Evolutionary conservation across 2,329 filamentous ascomycete species (phyloP), one percentile per base, ranked within the genome.

Genomic region (Xylariaceae sp.): DNA sequence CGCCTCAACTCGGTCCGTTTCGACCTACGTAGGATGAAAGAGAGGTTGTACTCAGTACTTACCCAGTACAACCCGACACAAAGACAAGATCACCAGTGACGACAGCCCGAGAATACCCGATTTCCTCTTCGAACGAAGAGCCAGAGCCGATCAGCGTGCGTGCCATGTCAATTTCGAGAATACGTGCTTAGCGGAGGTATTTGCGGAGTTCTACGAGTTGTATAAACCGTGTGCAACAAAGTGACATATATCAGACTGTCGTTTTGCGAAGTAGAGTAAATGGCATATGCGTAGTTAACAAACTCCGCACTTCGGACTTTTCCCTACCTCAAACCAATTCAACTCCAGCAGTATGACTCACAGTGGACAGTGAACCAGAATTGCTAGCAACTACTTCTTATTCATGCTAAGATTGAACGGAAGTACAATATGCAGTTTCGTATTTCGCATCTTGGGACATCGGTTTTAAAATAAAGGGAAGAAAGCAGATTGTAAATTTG

Each of bases 11-110:
- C n/a, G n/a, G n/a, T n/a, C n/a, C n/a, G n/a, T n/a, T 8, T 32
- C 13, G 5, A 24, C 3, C 24, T 27, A 13, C 21, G 21, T 4
- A 16, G 27, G 21, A 27, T 8, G 4, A 26, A 13, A 40, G 26
- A 42, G n/a, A 36, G 24, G 15, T 39, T n/a, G 11, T 47, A 7
- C 7, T 11, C 16, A 8, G 1, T 15, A 49, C 55, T 51, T 36
- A 59, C 57, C 57, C 54, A 4, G 57, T 59, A 40, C 57, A 60
- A 30, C 57, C 57, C 7, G 54, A 33, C 2, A 60, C 57, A 35
- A 60, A 58, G 9, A 58, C 37, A 1, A 58, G 39, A 32, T 60
- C 51, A 8, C 57, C 54, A 10, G 51, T 55, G 24, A 58, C 50
- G 6, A 60, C 57, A 1, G 57, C 57, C 3, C 57, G 50, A 8